Base-by-base conservation (phyloP, 202 grass and related monocot genomes). In the Musa balbisiana region DNA sequence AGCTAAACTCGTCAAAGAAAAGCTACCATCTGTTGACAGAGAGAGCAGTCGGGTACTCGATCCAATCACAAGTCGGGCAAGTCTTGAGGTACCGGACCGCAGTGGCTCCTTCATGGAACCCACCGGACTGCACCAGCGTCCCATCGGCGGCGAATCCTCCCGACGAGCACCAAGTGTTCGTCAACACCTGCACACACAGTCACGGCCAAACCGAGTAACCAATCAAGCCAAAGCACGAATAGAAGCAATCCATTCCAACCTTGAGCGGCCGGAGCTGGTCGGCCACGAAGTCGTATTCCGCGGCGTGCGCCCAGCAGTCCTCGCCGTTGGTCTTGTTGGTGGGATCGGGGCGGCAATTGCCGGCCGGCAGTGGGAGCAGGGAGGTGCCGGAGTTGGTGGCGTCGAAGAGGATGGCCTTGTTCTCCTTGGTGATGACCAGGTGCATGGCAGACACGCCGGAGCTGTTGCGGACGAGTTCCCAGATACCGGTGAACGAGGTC, bases 251-350 rank as follows among this genome's bases (percentile, higher is more conserved):
- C 3, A 50, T 49, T n/a, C 4, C 1, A 25, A 86, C 87, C 83
- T 94, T 98, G 72, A 98, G 91, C n/a, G 87, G 62, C 2, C 91
- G 91, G 60, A 89, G 58, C 26, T 79, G 62, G 22, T 84, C 87
- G 50, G 66, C 88, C 53, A 52, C 58, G 74, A 92, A 89, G 74
- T 98, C 88, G 62, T 94, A 94, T 79, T 98, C 94, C 3, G 87
- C 88, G 20, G 94, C 80, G 73, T 94, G 91, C 33, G 91, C 85
- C 89, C 89, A 98, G 83, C 94, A 98, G 53, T 98, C 94, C 60
- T 85, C 68, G 51, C 62, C 78, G 54, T 67, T 53, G 0, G 59
- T 21, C 59, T 73, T 83, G 76, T 69, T 80, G 33, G 78, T 71
- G 0, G 81, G 79, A 51, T 87, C 79, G 21, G 29, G 8, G 53